Percentiles rank a stretch among this genome's conserved stretches.
Evolutionary conservation across 345 rosid genomes (phyloP).

Genomic region (Eucalyptus tenuipes): DNA sequence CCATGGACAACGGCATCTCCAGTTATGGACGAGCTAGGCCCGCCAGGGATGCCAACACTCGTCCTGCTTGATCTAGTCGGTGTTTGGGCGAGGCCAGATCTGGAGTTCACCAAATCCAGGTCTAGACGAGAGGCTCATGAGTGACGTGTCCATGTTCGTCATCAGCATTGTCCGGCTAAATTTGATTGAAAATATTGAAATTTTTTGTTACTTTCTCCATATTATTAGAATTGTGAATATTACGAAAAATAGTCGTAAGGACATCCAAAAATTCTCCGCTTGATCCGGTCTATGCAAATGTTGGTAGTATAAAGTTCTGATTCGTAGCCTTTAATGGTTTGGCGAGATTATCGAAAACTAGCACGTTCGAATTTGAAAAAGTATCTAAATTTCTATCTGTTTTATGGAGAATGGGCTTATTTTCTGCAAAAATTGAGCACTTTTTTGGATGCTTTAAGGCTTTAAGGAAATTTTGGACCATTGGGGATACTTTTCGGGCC

Average conservation of each 20-base stretch:
- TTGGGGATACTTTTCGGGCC: background rate
- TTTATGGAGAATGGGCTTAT: background rate
- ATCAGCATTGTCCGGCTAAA: background rate
- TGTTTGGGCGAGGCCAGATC: background rate
- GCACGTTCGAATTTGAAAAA: background rate
- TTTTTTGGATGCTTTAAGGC: background rate
- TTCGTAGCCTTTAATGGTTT: background rate
- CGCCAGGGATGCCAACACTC: accelerated
- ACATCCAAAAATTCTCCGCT: no score
- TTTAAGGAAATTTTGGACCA: background rate
- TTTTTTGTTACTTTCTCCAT: no score
- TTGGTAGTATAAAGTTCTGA: background rate
- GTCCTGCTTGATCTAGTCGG: background rate
- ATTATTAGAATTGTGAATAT: background rate
- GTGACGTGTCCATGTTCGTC: accelerated
- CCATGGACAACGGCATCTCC: no score
- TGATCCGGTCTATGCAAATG: background rate
- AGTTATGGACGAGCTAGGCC: background rate
- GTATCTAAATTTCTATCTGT: background rate
- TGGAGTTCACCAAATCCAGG: background rate
- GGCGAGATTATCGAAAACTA: background rate
- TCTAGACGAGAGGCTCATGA: background rate
- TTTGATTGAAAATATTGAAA: background rate
- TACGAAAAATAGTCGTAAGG: accelerated
- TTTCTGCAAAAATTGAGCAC: background rate